Evolutionary conservation across 164 flowering plant genomes (phyloP).

Genomic region (Hamamelis virginiana): DNA sequence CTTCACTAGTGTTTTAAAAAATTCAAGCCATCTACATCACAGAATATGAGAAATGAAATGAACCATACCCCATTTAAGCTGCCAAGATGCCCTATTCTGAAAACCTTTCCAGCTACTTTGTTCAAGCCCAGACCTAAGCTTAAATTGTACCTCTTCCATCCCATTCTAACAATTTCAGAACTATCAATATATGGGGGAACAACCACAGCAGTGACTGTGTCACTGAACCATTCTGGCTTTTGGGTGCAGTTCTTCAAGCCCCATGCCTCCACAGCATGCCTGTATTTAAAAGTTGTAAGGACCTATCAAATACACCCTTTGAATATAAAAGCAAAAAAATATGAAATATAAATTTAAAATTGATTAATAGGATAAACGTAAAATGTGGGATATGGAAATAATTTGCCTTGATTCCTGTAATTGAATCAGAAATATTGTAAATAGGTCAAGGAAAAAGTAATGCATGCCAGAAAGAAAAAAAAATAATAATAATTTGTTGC

Average conservation of each 20-base stretch:
- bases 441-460: too few relatives aligned
- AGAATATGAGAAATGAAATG: neutral
- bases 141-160: constrained; percentile 89
- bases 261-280: constrained; percentile 98
- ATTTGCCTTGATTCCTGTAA: too few relatives aligned
- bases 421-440: too few relatives aligned
- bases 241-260: constrained; percentile 95
- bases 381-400: too few relatives aligned
- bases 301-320: neutral
- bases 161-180: constrained; percentile 81
- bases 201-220: constrained; percentile 93
- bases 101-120: constrained; percentile 95
- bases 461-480: too few relatives aligned
- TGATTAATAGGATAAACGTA: too few relatives aligned
- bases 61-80: constrained; percentile 76
- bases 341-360: neutral
- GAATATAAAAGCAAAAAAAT: neutral
- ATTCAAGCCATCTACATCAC: too few relatives aligned
- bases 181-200: constrained; percentile 88
- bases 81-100: constrained; percentile 99
- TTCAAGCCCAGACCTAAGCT: constrained; percentile 95
- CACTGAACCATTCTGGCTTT: constrained; percentile 91
- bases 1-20: neutral
- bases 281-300: constrained; percentile 24
- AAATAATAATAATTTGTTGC: too few relatives aligned